Conservation (phyloP, 352 stramenopile genomes). For the Globisporangium iwayamae region DNA sequence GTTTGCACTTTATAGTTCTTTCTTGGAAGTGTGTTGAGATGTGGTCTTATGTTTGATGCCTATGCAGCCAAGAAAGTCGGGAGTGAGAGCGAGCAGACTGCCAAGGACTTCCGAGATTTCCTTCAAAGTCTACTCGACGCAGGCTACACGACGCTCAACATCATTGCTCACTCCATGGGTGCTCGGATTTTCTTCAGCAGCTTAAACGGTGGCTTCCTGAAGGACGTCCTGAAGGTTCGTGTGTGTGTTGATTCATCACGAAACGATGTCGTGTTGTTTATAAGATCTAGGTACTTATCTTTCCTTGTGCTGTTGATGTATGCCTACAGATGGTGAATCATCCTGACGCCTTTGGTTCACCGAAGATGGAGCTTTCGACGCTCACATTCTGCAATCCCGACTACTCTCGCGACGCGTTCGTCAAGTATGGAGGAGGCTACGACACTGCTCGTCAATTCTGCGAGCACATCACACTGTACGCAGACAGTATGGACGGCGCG, state of each 20-base stretch:
- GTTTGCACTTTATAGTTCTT: background rate
- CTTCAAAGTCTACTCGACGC: conserved; percentile 59
- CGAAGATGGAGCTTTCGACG: conserved; percentile 36
- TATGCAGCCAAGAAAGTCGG: conserved; percentile 31
- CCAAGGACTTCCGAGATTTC: conserved; percentile 39
- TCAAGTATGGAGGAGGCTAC: conserved; percentile 54
- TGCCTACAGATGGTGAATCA: conserved; percentile 6
- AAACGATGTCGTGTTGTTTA: background rate
- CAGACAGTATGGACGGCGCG: conserved; percentile 65
- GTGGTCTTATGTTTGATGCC: background rate
- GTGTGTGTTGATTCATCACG: background rate
- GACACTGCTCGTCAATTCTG: conserved; percentile 49
- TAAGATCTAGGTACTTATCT: background rate
- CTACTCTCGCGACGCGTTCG: conserved; percentile 65
- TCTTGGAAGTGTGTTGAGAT: background rate
- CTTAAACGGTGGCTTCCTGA: conserved; percentile 38
- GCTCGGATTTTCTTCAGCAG: conserved; percentile 54
- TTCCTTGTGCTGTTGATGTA: background rate
- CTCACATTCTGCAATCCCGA: conserved; percentile 82
- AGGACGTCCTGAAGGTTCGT: conserved; percentile 43
- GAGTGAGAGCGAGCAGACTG: conserved; percentile 42
- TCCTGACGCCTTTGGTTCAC: conserved; percentile 2
- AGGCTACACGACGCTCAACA: conserved; percentile 58
- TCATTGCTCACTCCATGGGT: conserved; percentile 68
- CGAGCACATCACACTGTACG: conserved; percentile 68